Conservation (phyloP, 1,284 basidiomycete genomes). For the Retiboletus flavoniger region DNA sequence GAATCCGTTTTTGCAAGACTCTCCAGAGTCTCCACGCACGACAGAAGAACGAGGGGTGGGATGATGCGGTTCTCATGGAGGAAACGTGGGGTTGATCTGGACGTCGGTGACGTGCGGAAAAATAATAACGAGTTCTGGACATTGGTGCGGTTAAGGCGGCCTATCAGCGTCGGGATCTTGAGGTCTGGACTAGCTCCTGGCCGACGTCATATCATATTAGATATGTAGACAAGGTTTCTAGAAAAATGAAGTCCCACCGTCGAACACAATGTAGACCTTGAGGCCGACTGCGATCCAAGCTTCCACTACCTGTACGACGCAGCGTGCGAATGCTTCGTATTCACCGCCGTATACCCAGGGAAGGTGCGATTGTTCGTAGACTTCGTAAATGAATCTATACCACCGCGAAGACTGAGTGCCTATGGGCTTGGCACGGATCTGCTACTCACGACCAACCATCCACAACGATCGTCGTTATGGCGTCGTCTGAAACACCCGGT, state of each 20-base stretch:
- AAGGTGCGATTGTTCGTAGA: slow-evolving; percentile 62
- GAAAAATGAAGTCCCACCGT: slow-evolving; percentile 57
- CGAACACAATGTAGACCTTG: slow-evolving; percentile 84
- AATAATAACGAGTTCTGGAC: slow-evolving; percentile 73
- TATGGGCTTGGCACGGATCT: background rate
- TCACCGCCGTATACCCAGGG: slow-evolving; percentile 89
- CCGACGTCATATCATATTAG: slow-evolving; percentile 23
- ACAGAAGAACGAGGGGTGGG: slow-evolving; percentile 66
- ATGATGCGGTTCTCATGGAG: slow-evolving; percentile 72
- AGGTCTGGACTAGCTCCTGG: slow-evolving; percentile 69
- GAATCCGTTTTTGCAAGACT: slow-evolving; percentile 39
- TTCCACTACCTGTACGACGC: slow-evolving; percentile 54
- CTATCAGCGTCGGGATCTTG: slow-evolving; percentile 72
- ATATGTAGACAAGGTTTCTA: background rate
- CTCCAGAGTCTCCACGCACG: slow-evolving; percentile 62
- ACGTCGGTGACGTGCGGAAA: slow-evolving; percentile 75
- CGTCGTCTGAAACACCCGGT: slow-evolving; percentile 9
- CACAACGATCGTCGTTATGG: slow-evolving; percentile 55
- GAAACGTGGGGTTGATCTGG: slow-evolving; percentile 71
- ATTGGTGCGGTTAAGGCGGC: slow-evolving; percentile 56
- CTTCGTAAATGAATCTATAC: slow-evolving; percentile 73
- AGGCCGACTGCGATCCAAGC: slow-evolving; percentile 77
- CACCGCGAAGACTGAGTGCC: background rate
- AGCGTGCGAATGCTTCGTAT: slow-evolving; percentile 57
- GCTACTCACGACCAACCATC: slow-evolving; percentile 86